Conservation (phyloP, 345 rosid genomes). For the Euclidium syriacum region DNA sequence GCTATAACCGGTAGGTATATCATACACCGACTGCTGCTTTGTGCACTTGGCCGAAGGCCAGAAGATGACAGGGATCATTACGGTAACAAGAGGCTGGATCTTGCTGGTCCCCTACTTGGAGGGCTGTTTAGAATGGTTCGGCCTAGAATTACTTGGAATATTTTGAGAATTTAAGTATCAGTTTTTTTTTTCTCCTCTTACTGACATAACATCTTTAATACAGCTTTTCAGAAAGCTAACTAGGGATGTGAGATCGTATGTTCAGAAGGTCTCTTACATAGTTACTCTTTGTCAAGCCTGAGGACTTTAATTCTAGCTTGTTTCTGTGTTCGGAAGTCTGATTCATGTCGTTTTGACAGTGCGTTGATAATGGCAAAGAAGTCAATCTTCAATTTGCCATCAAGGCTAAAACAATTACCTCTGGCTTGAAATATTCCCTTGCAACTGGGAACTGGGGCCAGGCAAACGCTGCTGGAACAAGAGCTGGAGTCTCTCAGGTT, state of each 20-base stretch:
- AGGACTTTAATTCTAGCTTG: not conserved
- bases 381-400: constrained; percentile 94
- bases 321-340: constrained; percentile 18
- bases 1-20: constrained; percentile 51
- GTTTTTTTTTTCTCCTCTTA: not conserved
- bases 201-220: constrained; percentile 16
- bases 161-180: not conserved
- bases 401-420: constrained; percentile 95
- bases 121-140: constrained; percentile 91
- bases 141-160: not conserved
- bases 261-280: constrained; percentile 73
- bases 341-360: constrained; percentile 37
- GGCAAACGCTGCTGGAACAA: constrained; percentile 98
- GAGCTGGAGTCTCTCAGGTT: constrained; percentile 99
- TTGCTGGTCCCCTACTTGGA: constrained; percentile 98
- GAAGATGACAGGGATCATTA: constrained; percentile 99
- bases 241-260: constrained; percentile 88
- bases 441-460: constrained; percentile 99
- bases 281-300: constrained; percentile 1
- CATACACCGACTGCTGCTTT: constrained; percentile 84
- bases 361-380: constrained; percentile 96
- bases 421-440: constrained; percentile 95
- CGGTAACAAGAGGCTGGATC: constrained; percentile 99
- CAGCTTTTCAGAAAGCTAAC: constrained; percentile 96
- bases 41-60: constrained; percentile 91